phyloP scores from a whole-genome alignment of 2,329 filamentous ascomycete genomes.

The Ramularia endophylla region DNA sequence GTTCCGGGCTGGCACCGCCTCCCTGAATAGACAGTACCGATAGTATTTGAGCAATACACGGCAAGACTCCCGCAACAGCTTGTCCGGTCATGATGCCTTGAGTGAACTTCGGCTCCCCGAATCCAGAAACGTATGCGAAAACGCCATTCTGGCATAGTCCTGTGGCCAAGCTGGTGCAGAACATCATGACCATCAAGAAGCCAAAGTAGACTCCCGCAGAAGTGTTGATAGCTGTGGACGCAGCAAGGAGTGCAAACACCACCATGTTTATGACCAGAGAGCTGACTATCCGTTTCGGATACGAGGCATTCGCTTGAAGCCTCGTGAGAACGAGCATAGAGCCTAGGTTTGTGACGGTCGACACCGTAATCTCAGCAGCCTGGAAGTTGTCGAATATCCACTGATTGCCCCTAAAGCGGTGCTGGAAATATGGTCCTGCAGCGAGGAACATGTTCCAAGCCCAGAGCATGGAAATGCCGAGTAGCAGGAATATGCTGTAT shows the following conservation, averaged over 20 bases:
- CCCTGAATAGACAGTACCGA: constrained; percentile 63
- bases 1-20: constrained; percentile 12
- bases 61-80: constrained; percentile 83
- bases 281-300: constrained; percentile 75
- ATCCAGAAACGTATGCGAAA: constrained; percentile 84
- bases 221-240: constrained; percentile 67
- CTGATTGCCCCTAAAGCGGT: constrained; percentile 64
- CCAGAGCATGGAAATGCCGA: constrained; percentile 95
- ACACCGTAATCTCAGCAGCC: constrained; percentile 79
- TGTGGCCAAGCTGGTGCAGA: constrained; percentile 69
- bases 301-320: constrained; percentile 75
- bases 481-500: constrained; percentile 75
- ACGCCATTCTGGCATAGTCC: constrained; percentile 89
- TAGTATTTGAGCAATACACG: constrained; percentile 78
- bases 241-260: constrained; percentile 69
- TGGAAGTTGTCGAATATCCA: constrained; percentile 80
- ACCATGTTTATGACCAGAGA: constrained; percentile 72
- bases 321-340: constrained; percentile 72
- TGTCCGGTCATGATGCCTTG: constrained; percentile 97
- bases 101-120: constrained; percentile 80
- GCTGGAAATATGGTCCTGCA: constrained; percentile 86
- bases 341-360: constrained; percentile 73
- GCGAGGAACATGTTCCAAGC: constrained; percentile 99
- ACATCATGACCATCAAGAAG: constrained; percentile 79
- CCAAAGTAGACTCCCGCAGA: constrained; percentile 64